A percentile compares a stretch with the other conserved stretches of the same genome.
phyloP scores from a whole-genome alignment of 106 monocot species.

The Dendrobium officinale region DNA sequence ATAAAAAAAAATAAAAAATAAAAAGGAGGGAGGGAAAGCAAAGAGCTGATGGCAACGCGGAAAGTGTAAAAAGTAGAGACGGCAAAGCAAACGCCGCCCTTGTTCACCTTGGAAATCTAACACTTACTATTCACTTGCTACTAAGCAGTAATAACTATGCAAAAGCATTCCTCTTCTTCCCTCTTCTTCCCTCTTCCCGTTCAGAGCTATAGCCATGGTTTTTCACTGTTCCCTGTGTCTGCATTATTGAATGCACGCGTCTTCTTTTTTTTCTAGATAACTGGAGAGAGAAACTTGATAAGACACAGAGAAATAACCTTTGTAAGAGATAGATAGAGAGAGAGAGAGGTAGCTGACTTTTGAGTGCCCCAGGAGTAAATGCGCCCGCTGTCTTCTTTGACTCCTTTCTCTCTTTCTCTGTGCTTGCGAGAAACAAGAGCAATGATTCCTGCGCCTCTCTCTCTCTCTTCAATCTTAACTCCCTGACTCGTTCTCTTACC shows the following conservation, averaged over 20 bases:
- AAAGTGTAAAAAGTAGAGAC: not conserved
- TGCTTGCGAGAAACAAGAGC: not conserved
- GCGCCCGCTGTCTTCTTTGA: conserved; percentile 8
- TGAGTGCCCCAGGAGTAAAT: conserved; percentile 5
- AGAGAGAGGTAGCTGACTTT: not conserved
- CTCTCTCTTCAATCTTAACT: not conserved
- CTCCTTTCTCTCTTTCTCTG: not conserved
- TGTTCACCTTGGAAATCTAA: not conserved
- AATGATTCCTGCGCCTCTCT: not conserved
- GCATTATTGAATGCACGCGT: not conserved
- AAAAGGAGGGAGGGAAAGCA: not conserved
- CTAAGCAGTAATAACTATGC: not conserved
- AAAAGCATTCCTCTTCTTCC: no score
- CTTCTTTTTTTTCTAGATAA: not conserved
- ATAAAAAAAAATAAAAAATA: not conserved
- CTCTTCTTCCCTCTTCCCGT: no score
- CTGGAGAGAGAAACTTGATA: not conserved
- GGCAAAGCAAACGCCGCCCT: conserved; percentile 1
- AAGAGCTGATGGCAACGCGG: not conserved
- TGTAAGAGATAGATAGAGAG: not conserved
- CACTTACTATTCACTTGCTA: not conserved
- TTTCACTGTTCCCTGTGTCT: not conserved
- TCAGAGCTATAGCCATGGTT: no score
- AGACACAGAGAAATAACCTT: not conserved
- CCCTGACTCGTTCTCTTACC: not conserved